Evolutionary conservation across 2,329 filamentous ascomycete species (phyloP), one percentile per base, ranked within the genome.

Genomic region (Aspergillus tamarii): DNA sequence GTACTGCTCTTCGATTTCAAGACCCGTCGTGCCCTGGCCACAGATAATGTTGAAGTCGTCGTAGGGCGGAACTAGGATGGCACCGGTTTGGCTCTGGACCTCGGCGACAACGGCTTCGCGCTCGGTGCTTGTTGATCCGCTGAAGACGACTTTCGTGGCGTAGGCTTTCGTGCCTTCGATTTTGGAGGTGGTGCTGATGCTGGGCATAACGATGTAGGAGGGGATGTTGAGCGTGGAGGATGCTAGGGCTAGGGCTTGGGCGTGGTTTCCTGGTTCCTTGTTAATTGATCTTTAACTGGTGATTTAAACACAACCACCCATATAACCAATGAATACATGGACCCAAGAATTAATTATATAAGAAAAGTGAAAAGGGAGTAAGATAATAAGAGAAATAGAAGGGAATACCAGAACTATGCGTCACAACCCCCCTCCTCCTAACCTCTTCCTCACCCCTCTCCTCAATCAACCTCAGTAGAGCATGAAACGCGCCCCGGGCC

Each of bases 31-130:
- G n/a, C 94, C 95, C 81, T 97, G 94, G 0, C 95, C 94, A 0
- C 97, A 86, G 61, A 98, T 91, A 68, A 97, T 93, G 76, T 97
- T 88, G 3, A 91, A 91, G 78, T 98, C 92, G 77, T 98, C 92
- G 76, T 97, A 97, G 0, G 95, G 94, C 60, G 94, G 94, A 5
- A 99, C 86, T 11, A 97, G 82, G 0, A 89, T 87, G 0, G 93
- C 93, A 46, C 90, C 89, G 0, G 92, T 96, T 64, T 88, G 81
- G 32, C 82, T 81, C 1, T 93, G 85, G 7, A 97, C 87, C 4
- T 88, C 80, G n/a, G 78, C 82, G 0, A 93, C 89, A 9, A 90
- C 88, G 9, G 90, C 91, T 78, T 97, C 93, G 55, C 95, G 88
- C 82, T 97, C 94, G 4, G 85, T 81, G 46, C 87, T 87, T 2